Evolutionary conservation across 139 green algal species (phyloP).

Genomic region (Auxenochlorella pyrenoidosa): DNA sequence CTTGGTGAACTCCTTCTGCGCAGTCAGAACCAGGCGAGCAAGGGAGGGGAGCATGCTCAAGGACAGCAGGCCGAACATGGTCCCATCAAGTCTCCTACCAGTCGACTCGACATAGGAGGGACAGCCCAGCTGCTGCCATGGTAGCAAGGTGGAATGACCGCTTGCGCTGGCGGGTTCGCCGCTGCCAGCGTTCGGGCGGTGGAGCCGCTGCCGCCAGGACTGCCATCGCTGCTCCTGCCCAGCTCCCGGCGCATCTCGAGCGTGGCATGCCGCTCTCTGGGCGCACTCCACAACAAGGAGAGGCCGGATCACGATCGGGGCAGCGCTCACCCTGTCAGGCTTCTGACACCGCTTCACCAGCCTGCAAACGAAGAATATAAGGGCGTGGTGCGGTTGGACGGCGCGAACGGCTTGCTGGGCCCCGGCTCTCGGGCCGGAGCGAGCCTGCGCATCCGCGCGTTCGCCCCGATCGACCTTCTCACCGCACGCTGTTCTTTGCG

Average conservation of each 20-base stretch:
- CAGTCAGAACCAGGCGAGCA: not conserved
- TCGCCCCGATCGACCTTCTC: no score
- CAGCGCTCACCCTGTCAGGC: conserved; percentile 35
- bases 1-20: conserved; percentile 53
- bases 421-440: no score
- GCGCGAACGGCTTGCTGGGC: no score
- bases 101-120: not conserved
- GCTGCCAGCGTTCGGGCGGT: no score
- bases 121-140: not conserved
- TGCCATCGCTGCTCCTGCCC: not conserved
- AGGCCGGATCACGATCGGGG: not conserved
- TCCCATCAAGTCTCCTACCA: not conserved
- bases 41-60: not conserved
- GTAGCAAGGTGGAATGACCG: not conserved
- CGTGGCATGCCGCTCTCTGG: no score
- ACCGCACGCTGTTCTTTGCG: conserved; percentile 48
- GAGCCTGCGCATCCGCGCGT: not conserved
- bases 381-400: not conserved
- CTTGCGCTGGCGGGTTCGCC: no score
- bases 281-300: no score
- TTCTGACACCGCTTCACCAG: conserved; percentile 58
- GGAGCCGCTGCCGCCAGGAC: no score
- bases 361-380: not conserved
- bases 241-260: no score
- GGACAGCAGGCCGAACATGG: not conserved